Base-by-base conservation (phyloP, 495 filamentous ascomycete genomes). In the Trichodelitschia bisporula region DNA sequence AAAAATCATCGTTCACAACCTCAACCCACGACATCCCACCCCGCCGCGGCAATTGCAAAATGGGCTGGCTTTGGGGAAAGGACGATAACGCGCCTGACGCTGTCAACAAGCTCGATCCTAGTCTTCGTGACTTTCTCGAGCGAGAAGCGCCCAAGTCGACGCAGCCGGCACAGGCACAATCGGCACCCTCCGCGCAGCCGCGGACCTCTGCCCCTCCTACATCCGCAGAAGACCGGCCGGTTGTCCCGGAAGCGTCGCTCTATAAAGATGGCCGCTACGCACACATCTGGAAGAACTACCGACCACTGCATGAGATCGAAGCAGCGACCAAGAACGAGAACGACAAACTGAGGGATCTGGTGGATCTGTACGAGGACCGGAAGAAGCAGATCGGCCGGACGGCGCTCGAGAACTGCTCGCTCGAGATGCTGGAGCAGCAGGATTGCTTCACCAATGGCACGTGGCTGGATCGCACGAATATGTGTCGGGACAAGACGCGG, bases 401-500 rank as follows among this genome's bases (percentile, higher is more conserved):
- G 4, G 86, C 86, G 10, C 55, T 90, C 39, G 89, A 95, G 55
- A 97, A 93, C 48, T 97, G 86, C 55, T 73, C 79, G 0, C 38
- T 77, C 32, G 80, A 93, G 51, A 74, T 91, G 49, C 52, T 69
- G 40, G 68, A 61, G 15, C 62, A 83, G 52, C 61, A 61, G 29
- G 55, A 67, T 2, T 97, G 86, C 55, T 89, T 77, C 54, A 54
- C 59, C 33, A 57, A 52, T 25, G 79, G 80, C 20, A 55, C 52
- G 15, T 60, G 58, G 49, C 44, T 47, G 29, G 58, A 67, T 26
- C 56, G 59, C 15, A 46, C 74, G 51, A 78, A 64, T 3, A 58
- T 89, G 65, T 95, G 86, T 43, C 55, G 66, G 10, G 55, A 57
- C 30, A 62, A 86, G 57, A 73, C 76, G 39, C 51, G 44, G 41